Conservation (phyloP, 495 filamentous ascomycete species). For the Melanomma pulvis-pyrius region DNA sequence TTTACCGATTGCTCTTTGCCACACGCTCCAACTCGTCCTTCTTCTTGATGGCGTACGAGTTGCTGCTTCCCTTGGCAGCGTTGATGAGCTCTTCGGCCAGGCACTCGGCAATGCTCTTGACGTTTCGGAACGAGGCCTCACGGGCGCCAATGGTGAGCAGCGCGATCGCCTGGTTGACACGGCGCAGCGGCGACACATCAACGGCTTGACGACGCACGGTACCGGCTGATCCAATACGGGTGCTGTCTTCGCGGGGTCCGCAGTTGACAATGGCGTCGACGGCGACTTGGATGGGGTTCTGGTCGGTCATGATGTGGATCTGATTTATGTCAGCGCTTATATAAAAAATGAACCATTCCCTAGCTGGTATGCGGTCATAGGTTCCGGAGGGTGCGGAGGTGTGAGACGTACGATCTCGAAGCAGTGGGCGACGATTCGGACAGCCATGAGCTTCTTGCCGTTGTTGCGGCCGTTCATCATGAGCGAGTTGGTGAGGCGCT, state of each 20-base stretch:
- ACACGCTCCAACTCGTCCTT: slow-evolving; percentile 99
- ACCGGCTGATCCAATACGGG: slow-evolving; percentile 98
- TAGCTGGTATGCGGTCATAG: background rate
- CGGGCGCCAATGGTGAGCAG: slow-evolving; percentile 96
- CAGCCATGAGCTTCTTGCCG: slow-evolving; percentile 99
- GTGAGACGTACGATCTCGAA: slow-evolving; percentile 90
- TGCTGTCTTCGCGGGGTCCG: slow-evolving; percentile 98
- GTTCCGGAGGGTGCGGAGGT: background rate
- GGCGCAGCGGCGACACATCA: slow-evolving; percentile 98
- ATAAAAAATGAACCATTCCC: slow-evolving; percentile 5
- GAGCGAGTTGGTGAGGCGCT: slow-evolving; percentile 99
- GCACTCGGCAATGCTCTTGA: slow-evolving; percentile 98
- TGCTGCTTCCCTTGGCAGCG: slow-evolving; percentile 99
- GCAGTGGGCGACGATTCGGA: slow-evolving; percentile 97
- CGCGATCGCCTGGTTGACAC: slow-evolving; percentile 99
- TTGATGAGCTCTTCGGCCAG: slow-evolving; percentile 99
- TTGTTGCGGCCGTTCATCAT: slow-evolving; percentile 99
- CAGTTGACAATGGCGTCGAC: slow-evolving; percentile 99
- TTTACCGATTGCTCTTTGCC: slow-evolving; percentile 99
- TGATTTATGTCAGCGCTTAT: slow-evolving; percentile 44
- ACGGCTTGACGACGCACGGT: slow-evolving; percentile 99
- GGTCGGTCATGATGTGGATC: slow-evolving; percentile 99
- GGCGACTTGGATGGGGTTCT: slow-evolving; percentile 99
- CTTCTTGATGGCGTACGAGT: slow-evolving; percentile 99
- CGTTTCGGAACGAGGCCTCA: slow-evolving; percentile 97